Conservation (phyloP, 2,329 filamentous ascomycete genomes). For the Talaromyces rugulosus region DNA sequence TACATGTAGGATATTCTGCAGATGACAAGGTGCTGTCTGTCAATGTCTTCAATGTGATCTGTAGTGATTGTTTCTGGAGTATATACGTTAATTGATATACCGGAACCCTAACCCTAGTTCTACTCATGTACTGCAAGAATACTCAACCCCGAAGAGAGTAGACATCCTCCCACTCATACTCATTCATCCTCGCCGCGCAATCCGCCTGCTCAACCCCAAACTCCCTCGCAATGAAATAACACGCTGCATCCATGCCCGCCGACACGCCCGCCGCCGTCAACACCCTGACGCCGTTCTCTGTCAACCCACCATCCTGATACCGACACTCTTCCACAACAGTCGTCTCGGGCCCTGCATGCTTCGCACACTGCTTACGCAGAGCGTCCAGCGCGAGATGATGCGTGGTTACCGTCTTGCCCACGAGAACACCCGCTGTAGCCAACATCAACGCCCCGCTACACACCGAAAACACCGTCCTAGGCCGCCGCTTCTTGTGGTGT, state of each 20-base stretch:
- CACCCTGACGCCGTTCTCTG: not conserved
- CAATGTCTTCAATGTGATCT: no score
- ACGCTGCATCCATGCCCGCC: not conserved
- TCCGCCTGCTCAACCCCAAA: not conserved
- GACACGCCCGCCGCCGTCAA: not conserved
- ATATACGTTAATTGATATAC: no score
- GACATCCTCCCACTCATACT: not conserved
- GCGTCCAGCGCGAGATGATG: slow-evolving; percentile 29
- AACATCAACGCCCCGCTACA: slow-evolving; percentile 38
- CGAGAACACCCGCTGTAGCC: slow-evolving; percentile 33
- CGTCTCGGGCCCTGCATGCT: not conserved
- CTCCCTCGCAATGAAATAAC: not conserved
- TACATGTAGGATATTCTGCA: no score
- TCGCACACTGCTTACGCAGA: slow-evolving; percentile 19
- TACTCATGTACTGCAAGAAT: not conserved
- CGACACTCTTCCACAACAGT: not conserved
- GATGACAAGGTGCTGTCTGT: no score
- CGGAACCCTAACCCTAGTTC: no score
- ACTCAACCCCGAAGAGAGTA: no score
- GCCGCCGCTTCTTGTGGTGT: slow-evolving; percentile 16
- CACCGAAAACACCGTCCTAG: slow-evolving; percentile 33
- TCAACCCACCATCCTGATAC: not conserved
- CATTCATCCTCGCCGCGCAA: not conserved
- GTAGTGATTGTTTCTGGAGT: no score
- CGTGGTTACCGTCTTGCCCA: slow-evolving; percentile 33